phyloP scores from a whole-genome alignment of 768 basidiomycete species.

The Polyporus arcularius region DNA sequence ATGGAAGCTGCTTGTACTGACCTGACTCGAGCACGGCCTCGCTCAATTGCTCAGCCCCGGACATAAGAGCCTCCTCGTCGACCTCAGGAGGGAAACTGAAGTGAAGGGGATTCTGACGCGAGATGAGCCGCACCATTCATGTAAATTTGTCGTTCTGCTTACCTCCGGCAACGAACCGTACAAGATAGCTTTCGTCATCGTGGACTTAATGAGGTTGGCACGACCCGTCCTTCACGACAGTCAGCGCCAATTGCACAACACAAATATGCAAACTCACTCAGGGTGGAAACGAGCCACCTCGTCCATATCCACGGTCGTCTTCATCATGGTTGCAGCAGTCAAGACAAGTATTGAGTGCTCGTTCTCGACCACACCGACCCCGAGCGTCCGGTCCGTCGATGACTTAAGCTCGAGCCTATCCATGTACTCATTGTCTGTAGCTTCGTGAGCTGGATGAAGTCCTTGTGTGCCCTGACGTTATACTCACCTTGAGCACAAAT shows the following conservation, averaged over 20 bases:
- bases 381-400: constrained; percentile 65
- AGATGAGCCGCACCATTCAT: not conserved
- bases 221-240: constrained; percentile 53
- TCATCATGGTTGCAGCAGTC: constrained; percentile 72
- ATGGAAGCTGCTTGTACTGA: constrained; percentile 31
- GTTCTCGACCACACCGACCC: constrained; percentile 58
- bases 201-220: constrained; percentile 71
- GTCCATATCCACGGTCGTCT: constrained; percentile 60
- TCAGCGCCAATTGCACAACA: not conserved
- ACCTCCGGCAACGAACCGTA: constrained; percentile 72
- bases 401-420: constrained; percentile 76
- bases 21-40: constrained; percentile 72
- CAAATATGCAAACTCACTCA: constrained; percentile 47
- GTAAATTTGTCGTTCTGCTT: constrained; percentile 9
- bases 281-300: constrained; percentile 59
- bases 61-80: constrained; percentile 78
- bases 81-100: constrained; percentile 82
- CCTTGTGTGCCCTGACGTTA: not conserved
- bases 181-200: constrained; percentile 81
- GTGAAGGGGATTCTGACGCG: constrained; percentile 67
- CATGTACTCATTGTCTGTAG: constrained; percentile 64
- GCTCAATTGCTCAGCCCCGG: constrained; percentile 76
- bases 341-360: constrained; percentile 57
- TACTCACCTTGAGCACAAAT: constrained; percentile 63
- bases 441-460: not conserved